Percentiles rank a stretch among this genome's conserved stretches.
These are phyloP conservation scores for Aspergillus fructus DNA, from an alignment of 2,329 filamentous ascomycete species.

Conservation along the genomic window DNA sequence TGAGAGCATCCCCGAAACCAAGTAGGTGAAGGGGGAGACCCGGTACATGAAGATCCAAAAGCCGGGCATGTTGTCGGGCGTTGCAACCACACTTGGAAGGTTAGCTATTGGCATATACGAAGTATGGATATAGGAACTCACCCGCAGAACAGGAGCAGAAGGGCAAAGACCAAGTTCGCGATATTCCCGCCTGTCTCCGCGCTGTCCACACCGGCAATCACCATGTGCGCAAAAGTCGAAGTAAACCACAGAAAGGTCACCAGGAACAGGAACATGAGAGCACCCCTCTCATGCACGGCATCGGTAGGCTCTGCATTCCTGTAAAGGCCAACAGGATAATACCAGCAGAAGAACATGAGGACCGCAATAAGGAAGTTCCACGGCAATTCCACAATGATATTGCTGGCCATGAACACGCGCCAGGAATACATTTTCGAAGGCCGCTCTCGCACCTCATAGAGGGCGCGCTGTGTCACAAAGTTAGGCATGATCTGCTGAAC, in stretches of 20 bases:
- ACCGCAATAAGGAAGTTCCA: slow-evolving; percentile 63
- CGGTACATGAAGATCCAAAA: slow-evolving; percentile 83
- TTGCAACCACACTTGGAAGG: slow-evolving; percentile 44
- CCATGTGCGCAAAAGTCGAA: slow-evolving; percentile 71
- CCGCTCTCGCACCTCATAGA: slow-evolving; percentile 61
- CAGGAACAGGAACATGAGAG: slow-evolving; percentile 64
- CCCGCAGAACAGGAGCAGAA: slow-evolving; percentile 60
- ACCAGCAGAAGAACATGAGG: slow-evolving; percentile 65
- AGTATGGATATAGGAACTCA: neutral
- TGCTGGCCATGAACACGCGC: slow-evolving; percentile 69
- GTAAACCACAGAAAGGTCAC: slow-evolving; percentile 70
- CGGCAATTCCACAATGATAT: slow-evolving; percentile 70
- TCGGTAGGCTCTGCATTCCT: slow-evolving; percentile 42
- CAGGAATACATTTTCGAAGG: slow-evolving; percentile 72
- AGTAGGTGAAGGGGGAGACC: slow-evolving; percentile 66
- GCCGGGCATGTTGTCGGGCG: slow-evolving; percentile 58
- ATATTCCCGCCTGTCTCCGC: slow-evolving; percentile 67
- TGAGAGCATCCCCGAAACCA: slow-evolving; percentile 46
- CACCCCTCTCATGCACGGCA: slow-evolving; percentile 54
- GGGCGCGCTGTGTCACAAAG: slow-evolving; percentile 57
- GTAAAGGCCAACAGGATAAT: slow-evolving; percentile 61
- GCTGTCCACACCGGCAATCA: slow-evolving; percentile 67
- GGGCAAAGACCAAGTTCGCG: slow-evolving; percentile 60
- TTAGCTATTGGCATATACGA: neutral
- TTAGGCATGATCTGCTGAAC: slow-evolving; percentile 58